Percentiles rank a stretch among this genome's conserved stretches.
phyloP scores from a whole-genome alignment of 1,139 yeast species.

The Lodderomyces parapsilosis region DNA sequence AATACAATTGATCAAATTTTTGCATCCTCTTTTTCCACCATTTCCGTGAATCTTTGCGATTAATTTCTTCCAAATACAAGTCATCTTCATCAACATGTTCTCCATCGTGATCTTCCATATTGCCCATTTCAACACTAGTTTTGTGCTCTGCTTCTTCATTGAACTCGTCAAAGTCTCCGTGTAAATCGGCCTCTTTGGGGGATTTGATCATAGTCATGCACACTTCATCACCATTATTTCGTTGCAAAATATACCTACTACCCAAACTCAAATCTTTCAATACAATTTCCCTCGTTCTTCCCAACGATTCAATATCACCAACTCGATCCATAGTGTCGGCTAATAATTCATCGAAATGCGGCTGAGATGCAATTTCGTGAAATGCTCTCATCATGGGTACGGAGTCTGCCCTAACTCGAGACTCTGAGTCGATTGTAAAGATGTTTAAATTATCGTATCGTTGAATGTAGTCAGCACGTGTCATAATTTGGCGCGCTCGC shows the following conservation, averaged over 20 bases:
- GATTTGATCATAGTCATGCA: conserved; percentile 18
- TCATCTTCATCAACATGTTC: conserved; percentile 36
- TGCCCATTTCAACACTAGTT: conserved; percentile 32
- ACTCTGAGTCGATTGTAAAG: conserved; percentile 73
- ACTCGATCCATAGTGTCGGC: conserved; percentile 72
- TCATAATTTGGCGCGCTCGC: conserved; percentile 85
- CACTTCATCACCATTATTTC: conserved; percentile 15
- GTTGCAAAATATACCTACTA: conserved; percentile 35
- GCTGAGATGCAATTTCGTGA: conserved; percentile 71
- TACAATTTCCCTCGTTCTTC: conserved; percentile 79
- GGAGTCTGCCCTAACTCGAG: conserved; percentile 76
- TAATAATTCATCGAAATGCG: conserved; percentile 68
- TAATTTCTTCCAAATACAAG: conserved; percentile 40
- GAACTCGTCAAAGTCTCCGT: conserved; percentile 18
- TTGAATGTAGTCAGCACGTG: conserved; percentile 79
- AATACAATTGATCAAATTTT: conserved; percentile 20
- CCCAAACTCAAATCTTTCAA: conserved; percentile 68
- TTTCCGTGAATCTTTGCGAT: conserved; percentile 33
- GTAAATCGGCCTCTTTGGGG: conserved; percentile 20
- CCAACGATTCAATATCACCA: conserved; percentile 71
- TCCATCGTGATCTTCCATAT: conserved; percentile 25
- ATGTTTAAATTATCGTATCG: conserved; percentile 71
- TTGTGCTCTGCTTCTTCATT: conserved; percentile 17
- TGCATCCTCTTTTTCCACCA: conserved; percentile 52
- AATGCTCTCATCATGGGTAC: conserved; percentile 91